phyloP scores from a whole-genome alignment of 2,329 filamentous ascomycete species.

The Phaeosphaeriaceae sp. region DNA sequence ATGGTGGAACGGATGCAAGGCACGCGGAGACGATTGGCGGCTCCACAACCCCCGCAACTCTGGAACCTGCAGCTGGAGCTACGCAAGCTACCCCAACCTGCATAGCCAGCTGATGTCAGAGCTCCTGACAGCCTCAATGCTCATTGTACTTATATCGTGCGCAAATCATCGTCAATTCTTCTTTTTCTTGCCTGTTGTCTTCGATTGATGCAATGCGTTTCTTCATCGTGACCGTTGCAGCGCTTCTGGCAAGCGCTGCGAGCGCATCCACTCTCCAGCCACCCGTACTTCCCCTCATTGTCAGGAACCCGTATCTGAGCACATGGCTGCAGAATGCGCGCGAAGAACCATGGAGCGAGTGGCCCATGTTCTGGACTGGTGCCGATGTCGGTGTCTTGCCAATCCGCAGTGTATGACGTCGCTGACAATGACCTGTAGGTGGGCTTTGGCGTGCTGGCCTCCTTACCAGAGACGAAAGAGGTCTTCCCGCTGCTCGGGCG shows the following conservation, averaged over 20 bases:
- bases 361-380: slow-evolving; percentile 87
- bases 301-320: slow-evolving; percentile 60
- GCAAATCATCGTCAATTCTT: background rate
- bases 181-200: background rate
- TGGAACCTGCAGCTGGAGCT: slow-evolving; percentile 21
- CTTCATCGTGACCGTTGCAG: slow-evolving; percentile 25
- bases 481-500: slow-evolving; percentile 71
- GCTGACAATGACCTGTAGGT: slow-evolving; percentile 49
- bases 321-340: slow-evolving; percentile 70
- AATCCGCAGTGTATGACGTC: background rate
- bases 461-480: slow-evolving; percentile 64
- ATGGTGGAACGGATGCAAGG: slow-evolving; percentile 31
- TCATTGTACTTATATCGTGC: slow-evolving; percentile 1
- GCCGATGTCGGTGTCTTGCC: slow-evolving; percentile 57
- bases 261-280: slow-evolving; percentile 63
- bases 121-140: slow-evolving; percentile 1
- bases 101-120: slow-evolving; percentile 19
- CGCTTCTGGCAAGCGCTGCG: slow-evolving; percentile 52
- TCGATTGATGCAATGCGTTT: slow-evolving; percentile 35
- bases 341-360: slow-evolving; percentile 77
- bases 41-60: slow-evolving; percentile 18
- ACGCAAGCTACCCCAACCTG: slow-evolving; percentile 15
- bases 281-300: slow-evolving; percentile 58
- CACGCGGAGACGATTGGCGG: slow-evolving; percentile 31
- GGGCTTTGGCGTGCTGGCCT: slow-evolving; percentile 69